These are phyloP conservation scores for Ophiostoma australiae DNA, from an alignment of 2,329 filamentous ascomycete species.

Conservation along the genomic window DNA sequence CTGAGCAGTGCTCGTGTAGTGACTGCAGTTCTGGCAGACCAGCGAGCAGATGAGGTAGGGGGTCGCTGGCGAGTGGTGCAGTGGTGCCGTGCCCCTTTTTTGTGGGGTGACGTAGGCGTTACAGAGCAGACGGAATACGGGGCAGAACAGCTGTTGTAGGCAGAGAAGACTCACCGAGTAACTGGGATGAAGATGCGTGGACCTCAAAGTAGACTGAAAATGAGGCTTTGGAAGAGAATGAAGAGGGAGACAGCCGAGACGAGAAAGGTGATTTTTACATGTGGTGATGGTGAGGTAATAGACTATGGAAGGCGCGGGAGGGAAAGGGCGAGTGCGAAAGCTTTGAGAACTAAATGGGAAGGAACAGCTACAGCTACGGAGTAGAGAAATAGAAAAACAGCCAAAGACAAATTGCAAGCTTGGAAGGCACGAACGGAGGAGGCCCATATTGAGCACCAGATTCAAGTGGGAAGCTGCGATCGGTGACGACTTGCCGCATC, in stretches of 20 bases:
- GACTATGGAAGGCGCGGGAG: neutral
- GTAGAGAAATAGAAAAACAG: neutral
- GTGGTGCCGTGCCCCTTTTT: conserved; percentile 18
- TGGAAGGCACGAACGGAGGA: neutral
- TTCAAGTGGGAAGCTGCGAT: neutral
- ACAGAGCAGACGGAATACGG: conserved; percentile 3
- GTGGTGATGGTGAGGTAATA: neutral
- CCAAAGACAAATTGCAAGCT: neutral
- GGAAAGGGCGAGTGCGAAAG: neutral
- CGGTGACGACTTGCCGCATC: neutral
- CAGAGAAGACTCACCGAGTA: neutral
- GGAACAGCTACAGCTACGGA: neutral
- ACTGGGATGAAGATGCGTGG: neutral
- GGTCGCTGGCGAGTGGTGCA: neutral
- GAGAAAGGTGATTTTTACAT: neutral
- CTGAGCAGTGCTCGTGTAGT: neutral
- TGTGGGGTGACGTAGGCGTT: conserved; percentile 22
- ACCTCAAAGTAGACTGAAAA: neutral
- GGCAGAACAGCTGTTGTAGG: conserved; percentile 5
- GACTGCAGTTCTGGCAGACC: neutral
- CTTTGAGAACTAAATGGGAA: neutral
- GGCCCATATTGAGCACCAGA: neutral
- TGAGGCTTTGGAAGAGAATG: neutral
- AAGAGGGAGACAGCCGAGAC: neutral
- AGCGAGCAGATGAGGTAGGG: neutral